These are phyloP conservation scores for Penicillium sp. DNA, from an alignment of 2,329 filamentous ascomycete species.

Conservation along the genomic window DNA sequence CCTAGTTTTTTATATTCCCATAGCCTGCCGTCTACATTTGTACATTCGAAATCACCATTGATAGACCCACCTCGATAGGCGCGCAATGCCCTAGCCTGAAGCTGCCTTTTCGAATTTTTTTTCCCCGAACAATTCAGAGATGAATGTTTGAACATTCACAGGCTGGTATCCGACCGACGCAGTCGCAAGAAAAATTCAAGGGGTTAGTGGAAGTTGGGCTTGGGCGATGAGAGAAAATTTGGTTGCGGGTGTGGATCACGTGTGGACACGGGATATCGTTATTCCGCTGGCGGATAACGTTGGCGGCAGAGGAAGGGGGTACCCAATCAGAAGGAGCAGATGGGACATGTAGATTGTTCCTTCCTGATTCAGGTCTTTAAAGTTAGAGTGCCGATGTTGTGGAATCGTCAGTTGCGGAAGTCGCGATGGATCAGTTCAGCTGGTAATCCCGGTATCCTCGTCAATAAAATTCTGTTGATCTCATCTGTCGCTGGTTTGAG, in stretches of 20 bases:
- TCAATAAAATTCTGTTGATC: neutral
- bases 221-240: neutral
- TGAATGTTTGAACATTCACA: neutral
- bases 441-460: neutral
- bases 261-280: neutral
- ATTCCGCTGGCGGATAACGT: neutral
- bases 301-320: neutral
- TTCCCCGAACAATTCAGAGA: neutral
- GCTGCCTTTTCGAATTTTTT: neutral
- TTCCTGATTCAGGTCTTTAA: neutral
- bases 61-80: neutral
- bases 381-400: neutral
- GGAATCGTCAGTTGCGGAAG: neutral
- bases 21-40: neutral
- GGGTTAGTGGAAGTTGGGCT: neutral
- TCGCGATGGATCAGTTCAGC: neutral
- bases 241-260: neutral
- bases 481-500: neutral
- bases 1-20: neutral
- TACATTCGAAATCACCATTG: neutral
- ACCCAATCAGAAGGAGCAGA: neutral
- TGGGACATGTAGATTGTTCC: neutral
- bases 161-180: neutral
- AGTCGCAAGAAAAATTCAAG: neutral
- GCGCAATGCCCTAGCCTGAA: neutral